Evolutionary conservation across 768 basidiomycete genomes (phyloP).

Genomic region (Hypsizygus marmoreus): DNA sequence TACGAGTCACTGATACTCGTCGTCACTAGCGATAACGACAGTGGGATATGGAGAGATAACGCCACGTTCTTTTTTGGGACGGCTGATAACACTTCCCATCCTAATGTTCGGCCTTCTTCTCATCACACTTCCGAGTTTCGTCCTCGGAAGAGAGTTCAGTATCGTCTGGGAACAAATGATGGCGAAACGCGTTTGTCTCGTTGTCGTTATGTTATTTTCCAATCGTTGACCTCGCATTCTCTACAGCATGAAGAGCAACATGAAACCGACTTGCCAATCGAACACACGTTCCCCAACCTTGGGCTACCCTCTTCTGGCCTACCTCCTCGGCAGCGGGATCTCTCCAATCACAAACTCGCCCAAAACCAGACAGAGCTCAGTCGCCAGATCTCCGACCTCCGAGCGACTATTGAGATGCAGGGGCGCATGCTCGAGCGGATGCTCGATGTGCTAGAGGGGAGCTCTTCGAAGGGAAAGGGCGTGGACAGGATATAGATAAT

Average conservation of each 20-base stretch:
- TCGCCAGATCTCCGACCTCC: conserved; percentile 62
- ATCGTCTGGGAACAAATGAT: conserved; percentile 87
- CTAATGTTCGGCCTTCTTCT: conserved; percentile 85
- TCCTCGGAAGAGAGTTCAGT: conserved; percentile 90
- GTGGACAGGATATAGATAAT: conserved; percentile 8
- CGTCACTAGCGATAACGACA: conserved; percentile 75
- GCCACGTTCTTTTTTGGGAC: conserved; percentile 84
- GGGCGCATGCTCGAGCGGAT: conserved; percentile 49
- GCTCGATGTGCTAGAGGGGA: conserved; percentile 31
- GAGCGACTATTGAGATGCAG: conserved; percentile 57
- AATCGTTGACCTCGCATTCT: neutral
- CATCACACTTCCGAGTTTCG: conserved; percentile 90
- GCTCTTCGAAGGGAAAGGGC: conserved; percentile 19
- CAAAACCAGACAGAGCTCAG: conserved; percentile 69
- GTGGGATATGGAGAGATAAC: conserved; percentile 94
- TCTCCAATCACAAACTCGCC: conserved; percentile 61
- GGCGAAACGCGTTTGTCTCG: conserved; percentile 45
- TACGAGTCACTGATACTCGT: neutral
- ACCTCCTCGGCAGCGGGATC: conserved; percentile 32
- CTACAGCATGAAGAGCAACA: conserved; percentile 17
- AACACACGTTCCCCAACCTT: neutral
- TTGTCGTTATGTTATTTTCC: too few relatives aligned
- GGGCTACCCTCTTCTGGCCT: conserved; percentile 11
- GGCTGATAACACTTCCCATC: conserved; percentile 82
- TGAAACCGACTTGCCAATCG: conserved; percentile 14